A percentile compares a stretch with the other conserved stretches of the same genome.
Conservation (phyloP, 345 rosid genomes). For the Crucihimalaya himalaica region DNA sequence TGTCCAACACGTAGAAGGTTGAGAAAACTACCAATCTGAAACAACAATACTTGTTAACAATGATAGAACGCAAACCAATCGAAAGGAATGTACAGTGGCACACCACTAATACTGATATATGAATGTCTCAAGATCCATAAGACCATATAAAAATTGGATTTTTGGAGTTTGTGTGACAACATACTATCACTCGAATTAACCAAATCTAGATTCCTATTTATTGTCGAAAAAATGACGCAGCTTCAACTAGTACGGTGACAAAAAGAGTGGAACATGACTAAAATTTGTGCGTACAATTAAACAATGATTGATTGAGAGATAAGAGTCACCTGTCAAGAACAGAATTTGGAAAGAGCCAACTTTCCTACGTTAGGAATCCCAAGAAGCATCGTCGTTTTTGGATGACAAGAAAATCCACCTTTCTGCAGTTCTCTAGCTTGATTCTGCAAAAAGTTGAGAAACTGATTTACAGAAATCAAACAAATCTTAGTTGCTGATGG, state of each 20-base stretch:
- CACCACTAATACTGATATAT: no score
- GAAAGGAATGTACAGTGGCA: background rate
- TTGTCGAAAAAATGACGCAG: constrained; percentile 19
- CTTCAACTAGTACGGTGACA: constrained; percentile 55
- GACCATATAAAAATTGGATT: background rate
- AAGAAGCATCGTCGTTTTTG: constrained; percentile 49
- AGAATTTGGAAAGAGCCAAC: constrained; percentile 45
- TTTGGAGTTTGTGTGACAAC: background rate
- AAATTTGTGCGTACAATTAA: no score
- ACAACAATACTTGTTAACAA: background rate
- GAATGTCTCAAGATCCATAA: background rate
- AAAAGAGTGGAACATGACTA: no score
- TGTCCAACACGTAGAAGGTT: constrained; percentile 61
- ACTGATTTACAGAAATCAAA: constrained; percentile 39
- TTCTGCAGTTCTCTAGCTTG: constrained; percentile 58
- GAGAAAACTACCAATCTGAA: constrained; percentile 54
- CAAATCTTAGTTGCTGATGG: background rate
- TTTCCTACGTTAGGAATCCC: constrained; percentile 75
- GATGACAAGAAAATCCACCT: constrained; percentile 20
- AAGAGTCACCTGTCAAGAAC: constrained; percentile 60
- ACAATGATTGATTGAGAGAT: constrained; percentile 7
- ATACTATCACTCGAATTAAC: background rate
- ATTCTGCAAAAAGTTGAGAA: constrained; percentile 73
- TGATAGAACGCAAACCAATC: background rate
- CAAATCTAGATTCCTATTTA: background rate